Base-by-base conservation (phyloP, 495 filamentous ascomycete genomes). In the Penicillium parvum region DNA sequence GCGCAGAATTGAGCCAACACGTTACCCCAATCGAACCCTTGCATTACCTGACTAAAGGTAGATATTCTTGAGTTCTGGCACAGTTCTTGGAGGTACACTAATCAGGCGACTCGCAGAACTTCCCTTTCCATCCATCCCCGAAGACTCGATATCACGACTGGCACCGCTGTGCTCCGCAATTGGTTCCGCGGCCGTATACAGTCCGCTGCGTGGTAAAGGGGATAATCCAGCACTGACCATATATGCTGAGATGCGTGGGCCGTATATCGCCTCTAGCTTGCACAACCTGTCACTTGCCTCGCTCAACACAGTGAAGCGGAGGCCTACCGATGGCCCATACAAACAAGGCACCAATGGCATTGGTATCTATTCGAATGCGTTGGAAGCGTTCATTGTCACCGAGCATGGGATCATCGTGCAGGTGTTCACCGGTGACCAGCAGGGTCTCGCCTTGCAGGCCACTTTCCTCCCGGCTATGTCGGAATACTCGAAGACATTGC, bases 281-380 rank as follows among this genome's bases (percentile, higher is more conserved):
- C 78, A 86, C 29, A 96, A 94, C 47, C 73, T 97, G 14, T 86
- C 92, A 1, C 77, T 85, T 29, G 90, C 92, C 21, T 92, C 89
- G 2, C 76, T 95, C 38, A 94, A 82, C 57, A 96, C 90, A 4
- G 83, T 89, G 25, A 88, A 86, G 57, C 85, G 88, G 57, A 83
- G 84, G 59, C 76, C 79, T 11, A 73, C 81, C 0, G 87, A 91
- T 54, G 84, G 85, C 1, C 77, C 90, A 22, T 97, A 99, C 59
- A 77, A 83, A 35, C 79, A 88, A 55, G 90, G 89, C n/a, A 90
- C 88, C 18, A 96, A 90, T 63, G 92, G 88, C 11, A 94, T 97
- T 50, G 86, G 85, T 0, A 86, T 83, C 18, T 99, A 99, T 50
- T 86, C 88, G 0, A 83, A 82, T 49, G 86, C 83, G 2, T 77